Evolutionary conservation across 805 yeast species (phyloP), one percentile per base, ranked within the genome.

Genomic region (Jamesozyma piceae): DNA sequence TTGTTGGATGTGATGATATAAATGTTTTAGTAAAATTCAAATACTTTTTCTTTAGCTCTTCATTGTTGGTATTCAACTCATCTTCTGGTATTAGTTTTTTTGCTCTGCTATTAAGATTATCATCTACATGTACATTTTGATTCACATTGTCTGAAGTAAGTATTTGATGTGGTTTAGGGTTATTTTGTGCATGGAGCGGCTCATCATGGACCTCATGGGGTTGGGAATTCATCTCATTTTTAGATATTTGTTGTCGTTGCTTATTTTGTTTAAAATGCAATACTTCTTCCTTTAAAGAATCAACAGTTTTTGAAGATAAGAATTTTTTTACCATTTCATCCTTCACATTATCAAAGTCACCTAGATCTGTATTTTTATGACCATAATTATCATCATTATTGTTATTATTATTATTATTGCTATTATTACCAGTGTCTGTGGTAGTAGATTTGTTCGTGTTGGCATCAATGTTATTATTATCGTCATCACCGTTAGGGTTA

Each of bases 1-100:
- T 54, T 28, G 55, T 58, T 24, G 62, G 63, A 38, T 62, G 64
- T 2, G 64, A 55, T 6, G 65, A 59, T 4, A 60, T 54, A 40
- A 54, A 58, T 17, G 57, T 54, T 39, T 57, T 53, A 2, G 65
- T 58, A 42, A 58, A 60, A 30, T 53, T 45, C 35, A 57, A 42
- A 43, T 59, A 57, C 46, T 49, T 53, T 18, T 48, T 45, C 35
- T 51, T 49, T 26, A 55, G 32, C 18, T 48, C 49, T 13, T 51
- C 54, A 13, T 53, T 48, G 18, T 49, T 44, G 13, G 17, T 19
- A 10, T 5, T 21, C 29, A 17, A n/a, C 14, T 39, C 35, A 8
- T 21, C 40, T 22, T 30, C 38, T 13, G 13, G 21, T 29, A 14
- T 17, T 5, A 18, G 17, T 10, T 17, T 14, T 6, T 11, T 4